Evolutionary conservation across 768 basidiomycete species (phyloP).

Genomic region (Agrocybe praecox): DNA sequence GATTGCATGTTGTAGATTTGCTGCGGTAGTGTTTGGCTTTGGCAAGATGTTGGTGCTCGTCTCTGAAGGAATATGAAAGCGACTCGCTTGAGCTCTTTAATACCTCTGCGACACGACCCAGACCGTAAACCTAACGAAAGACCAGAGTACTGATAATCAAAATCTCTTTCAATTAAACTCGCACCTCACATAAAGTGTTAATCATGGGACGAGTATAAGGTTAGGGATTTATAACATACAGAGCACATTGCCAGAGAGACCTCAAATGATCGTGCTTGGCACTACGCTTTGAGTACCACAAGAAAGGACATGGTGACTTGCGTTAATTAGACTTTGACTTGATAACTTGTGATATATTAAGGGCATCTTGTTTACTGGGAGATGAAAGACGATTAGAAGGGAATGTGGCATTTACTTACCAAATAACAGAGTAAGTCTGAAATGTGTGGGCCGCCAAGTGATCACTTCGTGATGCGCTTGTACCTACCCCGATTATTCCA

Average conservation of each 20-base stretch:
- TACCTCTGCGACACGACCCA: neutral
- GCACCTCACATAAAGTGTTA: neutral
- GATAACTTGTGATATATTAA: no score
- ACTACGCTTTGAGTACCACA: no score
- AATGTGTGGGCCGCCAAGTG: no score
- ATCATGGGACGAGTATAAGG: neutral
- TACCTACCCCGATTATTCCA: no score
- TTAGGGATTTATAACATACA: neutral
- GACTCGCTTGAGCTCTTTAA: neutral
- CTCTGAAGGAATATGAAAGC: neutral
- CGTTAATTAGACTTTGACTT: no score
- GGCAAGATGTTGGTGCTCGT: neutral
- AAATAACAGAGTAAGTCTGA: no score
- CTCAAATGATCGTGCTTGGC: neutral
- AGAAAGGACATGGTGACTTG: no score
- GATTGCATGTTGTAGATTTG: conserved; percentile 8
- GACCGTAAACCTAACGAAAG: neutral
- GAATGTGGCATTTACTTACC: no score
- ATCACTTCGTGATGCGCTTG: no score
- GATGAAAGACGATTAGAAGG: no score
- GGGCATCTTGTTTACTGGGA: no score
- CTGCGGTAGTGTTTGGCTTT: neutral
- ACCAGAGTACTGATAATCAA: neutral
- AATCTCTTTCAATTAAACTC: neutral
- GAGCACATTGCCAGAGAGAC: neutral